phyloP scores from a whole-genome alignment of 2,329 filamentous ascomycete species.

The Neurospora sp. region DNA sequence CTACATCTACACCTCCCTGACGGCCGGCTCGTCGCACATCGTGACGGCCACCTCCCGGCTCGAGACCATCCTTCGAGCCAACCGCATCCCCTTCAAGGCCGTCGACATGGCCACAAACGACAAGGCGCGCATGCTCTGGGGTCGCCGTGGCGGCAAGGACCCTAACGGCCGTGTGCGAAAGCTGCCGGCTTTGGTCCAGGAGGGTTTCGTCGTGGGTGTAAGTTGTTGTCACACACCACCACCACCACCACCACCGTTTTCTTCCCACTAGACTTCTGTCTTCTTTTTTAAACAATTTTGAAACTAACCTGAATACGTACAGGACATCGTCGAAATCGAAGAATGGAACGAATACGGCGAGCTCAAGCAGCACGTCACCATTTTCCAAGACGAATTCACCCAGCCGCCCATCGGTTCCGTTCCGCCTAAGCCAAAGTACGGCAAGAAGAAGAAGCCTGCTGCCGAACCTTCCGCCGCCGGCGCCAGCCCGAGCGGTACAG shows the following conservation, averaged over 20 bases:
- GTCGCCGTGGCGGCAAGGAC: constrained; percentile 68
- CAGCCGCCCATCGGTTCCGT: constrained; percentile 40
- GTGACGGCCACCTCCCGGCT: constrained; percentile 91
- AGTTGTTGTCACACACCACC: constrained; percentile 26
- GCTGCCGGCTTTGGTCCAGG: constrained; percentile 80
- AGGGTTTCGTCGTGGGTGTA: constrained; percentile 77
- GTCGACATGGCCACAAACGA: constrained; percentile 87
- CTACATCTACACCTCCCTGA: constrained; percentile 94
- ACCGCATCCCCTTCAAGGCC: constrained; percentile 87
- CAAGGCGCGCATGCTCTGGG: constrained; percentile 80
- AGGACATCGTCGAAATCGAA: constrained; percentile 92
- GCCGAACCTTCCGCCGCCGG: constrained; percentile 10
- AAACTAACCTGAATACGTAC: background rate
- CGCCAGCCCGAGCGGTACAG: constrained; percentile 8
- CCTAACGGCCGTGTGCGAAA: constrained; percentile 55
- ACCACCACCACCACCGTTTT: background rate
- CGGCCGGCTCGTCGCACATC: constrained; percentile 90
- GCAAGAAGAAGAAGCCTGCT: constrained; percentile 12
- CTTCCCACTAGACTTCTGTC: constrained; percentile 1
- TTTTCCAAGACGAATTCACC: constrained; percentile 53
- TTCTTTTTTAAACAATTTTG: background rate
- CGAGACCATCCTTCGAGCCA: constrained; percentile 91
- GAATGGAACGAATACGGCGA: constrained; percentile 99
- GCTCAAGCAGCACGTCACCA: constrained; percentile 72
- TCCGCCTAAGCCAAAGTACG: constrained; percentile 16